Percentiles rank a stretch among this genome's conserved stretches.
Conservation (phyloP, 192 early-diverging fungal species). For the Backusella westeae region DNA sequence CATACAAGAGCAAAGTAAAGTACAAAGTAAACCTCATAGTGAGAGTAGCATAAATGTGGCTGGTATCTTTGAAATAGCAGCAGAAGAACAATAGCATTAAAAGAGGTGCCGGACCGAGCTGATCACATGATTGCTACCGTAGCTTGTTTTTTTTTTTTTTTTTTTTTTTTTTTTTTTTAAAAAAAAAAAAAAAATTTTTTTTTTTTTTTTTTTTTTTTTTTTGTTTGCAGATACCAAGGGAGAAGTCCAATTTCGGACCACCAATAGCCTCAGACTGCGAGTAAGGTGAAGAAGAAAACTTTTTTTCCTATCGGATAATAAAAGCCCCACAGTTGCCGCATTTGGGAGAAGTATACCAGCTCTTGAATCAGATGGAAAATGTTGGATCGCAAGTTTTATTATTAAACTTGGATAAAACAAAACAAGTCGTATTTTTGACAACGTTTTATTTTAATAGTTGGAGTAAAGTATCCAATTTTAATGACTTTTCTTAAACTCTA, state of each 20-base stretch:
- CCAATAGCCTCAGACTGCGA: not conserved
- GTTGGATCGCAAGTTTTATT: not conserved
- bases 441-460: not conserved
- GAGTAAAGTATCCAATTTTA: not conserved
- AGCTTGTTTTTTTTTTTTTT: not conserved
- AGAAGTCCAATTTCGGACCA: not conserved
- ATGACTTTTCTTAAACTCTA: not conserved
- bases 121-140: not conserved
- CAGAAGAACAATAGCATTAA: not conserved
- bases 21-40: too few relatives aligned
- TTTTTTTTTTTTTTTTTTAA: too few relatives aligned
- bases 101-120: not conserved
- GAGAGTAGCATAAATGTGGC: too few relatives aligned
- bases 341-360: not conserved
- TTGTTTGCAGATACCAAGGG: not conserved
- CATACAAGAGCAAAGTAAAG: not conserved
- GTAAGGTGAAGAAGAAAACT: not conserved
- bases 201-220: not conserved
- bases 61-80: too few relatives aligned
- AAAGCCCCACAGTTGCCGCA: not conserved
- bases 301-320: not conserved
- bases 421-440: not conserved
- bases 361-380: not conserved
- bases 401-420: not conserved
- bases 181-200: too few relatives aligned